phyloP scores from a whole-genome alignment of 2,329 filamentous ascomycete species.

The Fusarium metavorans region DNA sequence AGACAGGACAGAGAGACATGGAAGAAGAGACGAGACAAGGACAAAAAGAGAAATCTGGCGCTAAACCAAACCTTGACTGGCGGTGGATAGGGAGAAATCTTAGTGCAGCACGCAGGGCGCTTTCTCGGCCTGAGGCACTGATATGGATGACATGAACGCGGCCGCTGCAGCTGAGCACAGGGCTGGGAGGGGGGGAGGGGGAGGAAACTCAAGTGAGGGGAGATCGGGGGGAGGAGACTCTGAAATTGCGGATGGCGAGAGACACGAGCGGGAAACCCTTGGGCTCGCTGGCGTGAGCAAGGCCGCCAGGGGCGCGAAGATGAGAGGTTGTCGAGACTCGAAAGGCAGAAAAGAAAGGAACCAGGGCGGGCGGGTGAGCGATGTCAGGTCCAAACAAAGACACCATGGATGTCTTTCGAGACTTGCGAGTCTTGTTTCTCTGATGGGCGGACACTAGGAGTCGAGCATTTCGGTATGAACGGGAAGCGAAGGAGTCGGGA shows the following conservation, averaged over 20 bases:
- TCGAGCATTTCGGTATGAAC: slow-evolving; percentile 41
- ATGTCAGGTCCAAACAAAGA: slow-evolving; percentile 4
- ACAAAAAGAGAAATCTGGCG: slow-evolving; percentile 45
- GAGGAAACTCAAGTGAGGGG: slow-evolving; percentile 19
- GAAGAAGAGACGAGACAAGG: slow-evolving; percentile 41
- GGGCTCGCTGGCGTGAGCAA: slow-evolving; percentile 33
- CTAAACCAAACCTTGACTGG: slow-evolving; percentile 52
- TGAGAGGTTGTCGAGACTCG: slow-evolving; percentile 28
- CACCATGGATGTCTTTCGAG: slow-evolving; percentile 31
- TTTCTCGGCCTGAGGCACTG: slow-evolving; percentile 43
- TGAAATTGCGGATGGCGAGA: slow-evolving; percentile 46
- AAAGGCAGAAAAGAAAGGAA: slow-evolving; percentile 15
- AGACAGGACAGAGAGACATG: slow-evolving; percentile 40
- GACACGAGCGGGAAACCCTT: slow-evolving; percentile 33
- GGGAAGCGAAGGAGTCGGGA: slow-evolving; percentile 44
- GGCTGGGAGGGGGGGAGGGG: slow-evolving; percentile 22
- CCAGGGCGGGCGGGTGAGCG: neutral
- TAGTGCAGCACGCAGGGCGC: slow-evolving; percentile 45
- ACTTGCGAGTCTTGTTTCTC: slow-evolving; percentile 28
- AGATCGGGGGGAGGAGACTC: slow-evolving; percentile 28
- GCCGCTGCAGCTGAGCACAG: slow-evolving; percentile 37
- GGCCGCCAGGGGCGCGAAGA: slow-evolving; percentile 28
- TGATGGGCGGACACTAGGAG: slow-evolving; percentile 39
- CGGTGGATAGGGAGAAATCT: slow-evolving; percentile 51
- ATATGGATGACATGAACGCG: slow-evolving; percentile 30